Percentiles rank a stretch among this genome's conserved stretches.
phyloP scores from a whole-genome alignment of 1,284 basidiomycete genomes.

The Marasmius oreades region DNA sequence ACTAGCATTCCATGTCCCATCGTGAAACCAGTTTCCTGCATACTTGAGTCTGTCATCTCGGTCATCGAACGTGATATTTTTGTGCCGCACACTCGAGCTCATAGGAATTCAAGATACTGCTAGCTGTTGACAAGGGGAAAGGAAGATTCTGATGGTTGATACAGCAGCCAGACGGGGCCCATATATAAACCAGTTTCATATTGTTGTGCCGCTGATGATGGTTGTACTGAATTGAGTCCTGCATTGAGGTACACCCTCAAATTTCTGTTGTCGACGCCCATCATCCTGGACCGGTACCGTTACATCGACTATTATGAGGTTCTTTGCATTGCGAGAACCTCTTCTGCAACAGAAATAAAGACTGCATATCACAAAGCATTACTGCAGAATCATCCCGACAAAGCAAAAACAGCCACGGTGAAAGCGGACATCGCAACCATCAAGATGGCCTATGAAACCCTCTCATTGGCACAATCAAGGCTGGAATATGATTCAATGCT shows the following conservation, averaged over 20 bases:
- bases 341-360: constrained; percentile 54
- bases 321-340: constrained; percentile 38
- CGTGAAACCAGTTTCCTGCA: constrained; percentile 20
- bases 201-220: too few species aligned
- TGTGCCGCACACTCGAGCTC: background rate
- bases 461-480: constrained; percentile 45
- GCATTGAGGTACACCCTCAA: background rate
- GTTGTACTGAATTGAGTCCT: too few species aligned
- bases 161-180: background rate
- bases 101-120: background rate
- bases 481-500: constrained; percentile 43
- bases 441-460: constrained; percentile 57
- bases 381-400: constrained; percentile 68
- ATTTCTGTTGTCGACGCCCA: constrained; percentile 1
- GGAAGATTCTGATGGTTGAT: background rate
- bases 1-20: constrained; percentile 26
- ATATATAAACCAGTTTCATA: background rate
- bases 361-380: constrained; percentile 66
- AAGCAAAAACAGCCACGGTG: constrained; percentile 22
- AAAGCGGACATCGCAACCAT: constrained; percentile 49
- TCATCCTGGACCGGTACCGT: background rate
- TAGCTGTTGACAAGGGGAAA: background rate
- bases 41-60: constrained; percentile 22
- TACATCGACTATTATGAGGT: constrained; percentile 43
- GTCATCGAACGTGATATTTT: constrained; percentile 24